Evolutionary conservation across 768 basidiomycete species (phyloP).

Genomic region (Pholiota molesta): DNA sequence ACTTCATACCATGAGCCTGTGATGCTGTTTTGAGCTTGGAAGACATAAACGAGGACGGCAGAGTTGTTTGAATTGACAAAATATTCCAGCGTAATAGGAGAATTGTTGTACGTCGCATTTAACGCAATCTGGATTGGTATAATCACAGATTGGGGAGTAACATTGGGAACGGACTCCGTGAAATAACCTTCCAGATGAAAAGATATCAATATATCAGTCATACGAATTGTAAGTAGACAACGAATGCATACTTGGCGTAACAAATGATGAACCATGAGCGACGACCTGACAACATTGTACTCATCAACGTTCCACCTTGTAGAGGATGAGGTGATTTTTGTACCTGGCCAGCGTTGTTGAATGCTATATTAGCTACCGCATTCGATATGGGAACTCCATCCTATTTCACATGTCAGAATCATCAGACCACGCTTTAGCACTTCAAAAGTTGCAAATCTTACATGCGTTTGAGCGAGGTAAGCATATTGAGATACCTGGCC

Average conservation of each 20-base stretch:
- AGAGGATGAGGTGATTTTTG: neutral
- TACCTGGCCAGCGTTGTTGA: slow-evolving; percentile 5
- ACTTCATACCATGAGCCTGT: slow-evolving; percentile 56
- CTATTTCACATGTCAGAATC: neutral
- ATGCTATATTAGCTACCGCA: slow-evolving; percentile 20
- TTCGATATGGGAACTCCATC: neutral
- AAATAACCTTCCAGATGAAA: neutral
- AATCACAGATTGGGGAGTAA: slow-evolving; percentile 39
- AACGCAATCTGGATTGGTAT: slow-evolving; percentile 39
- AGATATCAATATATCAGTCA: neutral
- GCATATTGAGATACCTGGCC: neutral
- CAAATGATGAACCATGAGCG: slow-evolving; percentile 1
- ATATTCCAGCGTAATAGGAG: slow-evolving; percentile 42
- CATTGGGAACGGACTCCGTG: slow-evolving; percentile 25
- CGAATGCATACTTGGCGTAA: neutral
- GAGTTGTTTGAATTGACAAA: slow-evolving; percentile 41
- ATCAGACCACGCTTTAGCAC: neutral
- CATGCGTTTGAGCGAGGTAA: slow-evolving; percentile 1
- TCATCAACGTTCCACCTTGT: no score
- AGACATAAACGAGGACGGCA: slow-evolving; percentile 39
- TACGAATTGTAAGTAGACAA: neutral
- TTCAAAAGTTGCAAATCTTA: neutral
- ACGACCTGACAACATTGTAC: neutral
- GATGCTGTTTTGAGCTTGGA: slow-evolving; percentile 36
- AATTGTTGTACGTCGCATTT: slow-evolving; percentile 42